Conservation (phyloP, 2,329 filamentous ascomycete species). For the Neofusicoccum ribis region DNA sequence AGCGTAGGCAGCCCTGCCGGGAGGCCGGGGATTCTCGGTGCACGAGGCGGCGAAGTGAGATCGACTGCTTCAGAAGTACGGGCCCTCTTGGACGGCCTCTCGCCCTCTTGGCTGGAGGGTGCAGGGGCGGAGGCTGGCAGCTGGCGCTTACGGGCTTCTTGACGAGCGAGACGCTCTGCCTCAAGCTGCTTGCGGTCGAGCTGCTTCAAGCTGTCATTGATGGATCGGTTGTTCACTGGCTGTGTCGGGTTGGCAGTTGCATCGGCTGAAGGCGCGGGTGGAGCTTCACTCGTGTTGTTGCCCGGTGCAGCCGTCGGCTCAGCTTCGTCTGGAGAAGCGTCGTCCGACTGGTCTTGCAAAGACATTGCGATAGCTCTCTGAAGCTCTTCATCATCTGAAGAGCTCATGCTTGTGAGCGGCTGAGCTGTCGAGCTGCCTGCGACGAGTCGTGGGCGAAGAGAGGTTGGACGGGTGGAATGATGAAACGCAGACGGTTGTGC, state of each 20-base stretch:
- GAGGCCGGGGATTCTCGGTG: neutral
- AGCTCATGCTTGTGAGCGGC: conserved; percentile 20
- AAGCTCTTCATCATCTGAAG: conserved; percentile 31
- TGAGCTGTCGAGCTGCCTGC: conserved; percentile 19
- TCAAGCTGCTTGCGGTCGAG: conserved; percentile 85
- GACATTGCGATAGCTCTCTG: conserved; percentile 31
- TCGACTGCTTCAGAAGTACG: neutral
- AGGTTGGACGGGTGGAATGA: neutral
- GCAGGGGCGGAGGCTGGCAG: conserved; percentile 1
- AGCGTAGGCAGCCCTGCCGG: neutral
- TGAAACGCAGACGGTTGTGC: neutral
- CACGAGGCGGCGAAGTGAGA: neutral
- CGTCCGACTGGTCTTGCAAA: conserved; percentile 20
- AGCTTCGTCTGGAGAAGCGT: neutral
- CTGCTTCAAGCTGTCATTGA: conserved; percentile 30
- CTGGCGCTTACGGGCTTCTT: conserved; percentile 62
- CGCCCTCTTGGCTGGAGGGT: neutral
- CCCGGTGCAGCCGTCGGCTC: neutral
- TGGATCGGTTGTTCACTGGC: neutral
- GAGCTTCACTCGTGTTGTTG: conserved; percentile 10
- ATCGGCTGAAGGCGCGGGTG: neutral
- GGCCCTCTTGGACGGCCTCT: neutral
- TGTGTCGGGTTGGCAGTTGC: conserved; percentile 6
- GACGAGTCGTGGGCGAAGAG: neutral
- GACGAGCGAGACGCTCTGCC: conserved; percentile 72